Base-by-base conservation (phyloP, 2,329 filamentous ascomycete genomes). In the Neoarthrinium moseri region DNA sequence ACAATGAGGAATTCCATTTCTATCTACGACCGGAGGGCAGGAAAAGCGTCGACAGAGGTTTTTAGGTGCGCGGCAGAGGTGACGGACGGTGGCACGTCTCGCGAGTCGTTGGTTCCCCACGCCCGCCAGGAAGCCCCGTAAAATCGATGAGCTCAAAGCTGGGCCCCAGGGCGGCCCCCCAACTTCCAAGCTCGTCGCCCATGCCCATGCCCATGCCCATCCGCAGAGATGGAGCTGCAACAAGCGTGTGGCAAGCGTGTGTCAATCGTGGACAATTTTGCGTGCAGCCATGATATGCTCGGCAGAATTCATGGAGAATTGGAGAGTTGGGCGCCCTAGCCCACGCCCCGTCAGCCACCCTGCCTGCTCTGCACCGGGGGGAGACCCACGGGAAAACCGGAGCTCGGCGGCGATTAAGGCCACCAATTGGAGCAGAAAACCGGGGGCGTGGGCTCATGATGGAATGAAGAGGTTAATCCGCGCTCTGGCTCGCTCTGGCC, bases 381-480 rank as follows among this genome's bases (percentile, higher is more conserved):
- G 27, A 18, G 27, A 23, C 29, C 41, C 41, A 44, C 41, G 41
- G n/a, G 17, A 36, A 44, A 44, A 44, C 41, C 41, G 41, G 41
- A 21, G 13, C n/a, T 23, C 41, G 41, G 41, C 35, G 17, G 32
- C 32, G 26, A 24, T 17, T 35, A 35, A 44, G 22, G 21, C 41
- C 41, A 44, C 41, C 41, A 44, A 44, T 44, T 44, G 41, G 41
- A 44, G 29, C 17, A 26, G 18, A 36, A 21, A 12, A 17, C n/a
- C 18, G 32, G 30, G 13, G 40, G 23, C 21, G 6, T 11, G 23
- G 6, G 22, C 22, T n/a, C 18, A 8, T 20, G 10, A 26, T 40
- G 37, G 37, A 26, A 18, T 43, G 26, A 22, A 35, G 41, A 36
- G 41, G 41, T 35, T 36, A 35, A 44, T 44, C 41, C 32, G 41